Percentiles rank a stretch among this genome's conserved stretches.
Evolutionary conservation across 139 green algal species (phyloP).

Genomic region (Raphidocelis subcapitata): DNA sequence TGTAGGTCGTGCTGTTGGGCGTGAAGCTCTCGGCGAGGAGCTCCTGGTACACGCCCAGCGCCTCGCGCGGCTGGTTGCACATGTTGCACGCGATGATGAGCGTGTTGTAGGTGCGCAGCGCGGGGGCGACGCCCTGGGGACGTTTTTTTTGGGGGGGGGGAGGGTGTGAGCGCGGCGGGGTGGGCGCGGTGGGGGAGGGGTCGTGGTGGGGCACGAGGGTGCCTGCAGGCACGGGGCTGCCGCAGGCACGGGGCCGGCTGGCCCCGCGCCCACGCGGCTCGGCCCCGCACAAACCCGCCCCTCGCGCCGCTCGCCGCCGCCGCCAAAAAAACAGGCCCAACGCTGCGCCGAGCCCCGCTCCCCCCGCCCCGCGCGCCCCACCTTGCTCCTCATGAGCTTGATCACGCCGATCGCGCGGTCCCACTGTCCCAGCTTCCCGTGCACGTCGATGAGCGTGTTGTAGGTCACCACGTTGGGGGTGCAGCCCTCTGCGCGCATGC

Average conservation of each 20-base stretch:
- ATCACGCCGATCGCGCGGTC: conserved; percentile 55
- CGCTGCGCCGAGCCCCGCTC: too few species aligned
- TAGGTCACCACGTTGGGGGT: conserved; percentile 62
- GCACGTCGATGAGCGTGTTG: conserved; percentile 67
- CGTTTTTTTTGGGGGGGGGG: neutral
- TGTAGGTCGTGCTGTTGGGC: conserved; percentile 73
- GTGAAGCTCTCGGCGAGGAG: conserved; percentile 47
- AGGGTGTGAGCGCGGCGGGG: too few species aligned
- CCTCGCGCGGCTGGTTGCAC: conserved; percentile 76
- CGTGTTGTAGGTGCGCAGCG: conserved; percentile 86
- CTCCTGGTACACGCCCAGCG: conserved; percentile 40
- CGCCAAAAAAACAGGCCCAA: too few species aligned
- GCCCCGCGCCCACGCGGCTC: neutral
- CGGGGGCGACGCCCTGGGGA: conserved; percentile 67
- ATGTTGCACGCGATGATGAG: conserved; percentile 89
- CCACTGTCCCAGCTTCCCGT: conserved; percentile 77
- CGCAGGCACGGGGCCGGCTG: neutral
- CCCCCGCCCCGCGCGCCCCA: conserved; percentile 5
- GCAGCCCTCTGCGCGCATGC: conserved; percentile 58
- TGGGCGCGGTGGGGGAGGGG: neutral
- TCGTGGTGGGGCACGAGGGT: neutral
- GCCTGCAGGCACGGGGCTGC: neutral
- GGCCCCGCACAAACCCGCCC: too few species aligned
- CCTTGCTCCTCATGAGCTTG: conserved; percentile 48
- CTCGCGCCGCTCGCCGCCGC: too few species aligned